Conservation (phyloP, 441 rosid species). For the Pelargonium cotyledonis region DNA sequence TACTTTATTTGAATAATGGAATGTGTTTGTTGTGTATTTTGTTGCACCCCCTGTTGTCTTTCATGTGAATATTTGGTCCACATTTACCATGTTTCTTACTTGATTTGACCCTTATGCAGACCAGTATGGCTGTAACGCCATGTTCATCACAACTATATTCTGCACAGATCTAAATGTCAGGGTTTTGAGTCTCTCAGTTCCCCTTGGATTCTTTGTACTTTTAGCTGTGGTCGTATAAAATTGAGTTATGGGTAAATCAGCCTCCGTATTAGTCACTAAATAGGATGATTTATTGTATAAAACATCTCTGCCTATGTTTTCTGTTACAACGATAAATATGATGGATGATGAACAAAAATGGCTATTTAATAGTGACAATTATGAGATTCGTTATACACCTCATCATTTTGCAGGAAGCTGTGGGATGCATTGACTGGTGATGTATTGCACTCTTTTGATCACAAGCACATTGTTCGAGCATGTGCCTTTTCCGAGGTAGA, state of each 20-base stretch:
- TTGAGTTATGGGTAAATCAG: background rate
- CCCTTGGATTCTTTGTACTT: background rate
- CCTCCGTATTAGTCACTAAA: background rate
- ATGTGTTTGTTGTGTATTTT: background rate
- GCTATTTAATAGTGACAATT: no score
- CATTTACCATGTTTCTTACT: background rate
- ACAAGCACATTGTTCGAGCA: constrained; percentile 94
- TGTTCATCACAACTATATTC: background rate
- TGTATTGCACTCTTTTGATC: constrained; percentile 88
- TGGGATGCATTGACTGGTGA: constrained; percentile 98
- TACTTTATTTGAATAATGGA: background rate
- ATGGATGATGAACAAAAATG: no score
- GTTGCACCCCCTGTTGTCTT: background rate
- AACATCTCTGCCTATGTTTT: background rate
- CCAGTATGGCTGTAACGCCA: background rate
- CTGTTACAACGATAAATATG: background rate
- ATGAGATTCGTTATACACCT: background rate
- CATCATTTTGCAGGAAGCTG: constrained; percentile 53
- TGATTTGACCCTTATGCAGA: background rate
- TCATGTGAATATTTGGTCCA: background rate
- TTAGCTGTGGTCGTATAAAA: background rate
- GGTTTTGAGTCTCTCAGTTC: background rate
- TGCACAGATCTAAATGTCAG: background rate
- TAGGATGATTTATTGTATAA: background rate
- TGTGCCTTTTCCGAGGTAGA: constrained; percentile 86